Conservation (phyloP, 345 rosid species). For the Gossypium herbaceum region DNA sequence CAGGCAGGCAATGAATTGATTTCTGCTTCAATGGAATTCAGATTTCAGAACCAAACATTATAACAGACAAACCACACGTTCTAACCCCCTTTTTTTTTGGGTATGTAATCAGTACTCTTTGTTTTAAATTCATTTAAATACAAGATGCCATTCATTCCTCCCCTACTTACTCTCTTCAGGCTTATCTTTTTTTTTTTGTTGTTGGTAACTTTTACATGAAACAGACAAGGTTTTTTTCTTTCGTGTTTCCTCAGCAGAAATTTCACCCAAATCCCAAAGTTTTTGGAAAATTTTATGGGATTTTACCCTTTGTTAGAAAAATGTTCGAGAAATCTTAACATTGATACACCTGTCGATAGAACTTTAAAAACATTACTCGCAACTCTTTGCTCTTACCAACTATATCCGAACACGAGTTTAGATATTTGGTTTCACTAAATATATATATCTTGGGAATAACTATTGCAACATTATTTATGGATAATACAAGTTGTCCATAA, state of each 20-base stretch:
- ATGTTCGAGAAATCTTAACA: background rate
- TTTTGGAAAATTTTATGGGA: background rate
- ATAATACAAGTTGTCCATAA: constrained; percentile 33
- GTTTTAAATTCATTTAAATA: background rate
- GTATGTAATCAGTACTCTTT: too few species aligned
- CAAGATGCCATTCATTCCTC: background rate
- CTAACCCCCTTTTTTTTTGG: background rate
- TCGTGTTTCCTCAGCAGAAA: background rate
- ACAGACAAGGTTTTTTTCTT: background rate
- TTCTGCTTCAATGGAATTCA: background rate
- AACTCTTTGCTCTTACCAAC: background rate
- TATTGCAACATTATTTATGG: constrained; percentile 48
- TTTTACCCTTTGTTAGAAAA: background rate
- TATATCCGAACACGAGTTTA: background rate
- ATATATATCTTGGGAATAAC: constrained; percentile 30
- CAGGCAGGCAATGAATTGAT: background rate
- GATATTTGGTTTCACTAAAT: background rate
- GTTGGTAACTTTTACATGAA: background rate
- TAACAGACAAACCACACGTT: background rate
- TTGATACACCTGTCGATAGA: background rate
- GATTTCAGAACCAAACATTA: background rate
- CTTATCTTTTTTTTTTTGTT: background rate
- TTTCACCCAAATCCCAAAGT: background rate
- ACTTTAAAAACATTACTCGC: background rate
- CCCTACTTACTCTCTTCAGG: background rate